Conservation (phyloP, 1,284 basidiomycete species). For the Tetrapyrgos nigripes region DNA sequence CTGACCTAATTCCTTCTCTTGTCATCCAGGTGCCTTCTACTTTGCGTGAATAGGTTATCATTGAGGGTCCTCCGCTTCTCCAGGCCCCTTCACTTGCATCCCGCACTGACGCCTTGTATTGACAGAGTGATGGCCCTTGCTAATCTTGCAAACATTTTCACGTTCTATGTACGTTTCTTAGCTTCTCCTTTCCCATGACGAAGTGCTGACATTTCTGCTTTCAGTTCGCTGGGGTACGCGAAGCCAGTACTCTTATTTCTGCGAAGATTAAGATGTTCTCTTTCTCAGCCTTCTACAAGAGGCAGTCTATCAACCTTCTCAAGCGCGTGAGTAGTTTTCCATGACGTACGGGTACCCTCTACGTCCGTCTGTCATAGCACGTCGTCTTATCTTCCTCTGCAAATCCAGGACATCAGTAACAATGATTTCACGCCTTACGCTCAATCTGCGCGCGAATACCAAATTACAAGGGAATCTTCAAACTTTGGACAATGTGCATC, state of each 20-base stretch:
- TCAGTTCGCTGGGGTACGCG: neutral
- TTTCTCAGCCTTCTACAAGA: neutral
- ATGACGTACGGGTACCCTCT: neutral
- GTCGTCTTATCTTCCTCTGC: too few relatives aligned
- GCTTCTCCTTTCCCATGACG: neutral
- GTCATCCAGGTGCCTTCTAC: conserved; percentile 11
- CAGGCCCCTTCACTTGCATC: neutral
- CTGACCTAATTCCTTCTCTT: neutral
- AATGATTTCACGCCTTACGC: conserved; percentile 4
- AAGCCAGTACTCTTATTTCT: neutral
- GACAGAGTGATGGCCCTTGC: conserved; percentile 22
- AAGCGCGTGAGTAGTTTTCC: neutral
- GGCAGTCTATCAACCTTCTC: neutral
- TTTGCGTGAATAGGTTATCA: conserved; percentile 11
- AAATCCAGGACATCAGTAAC: conserved; percentile 10
- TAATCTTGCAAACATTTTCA: conserved; percentile 24
- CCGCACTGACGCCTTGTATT: too few relatives aligned
- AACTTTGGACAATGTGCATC: too few relatives aligned
- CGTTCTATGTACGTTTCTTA: conserved; percentile 19
- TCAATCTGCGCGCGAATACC: conserved; percentile 6
- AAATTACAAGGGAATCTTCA: too few relatives aligned
- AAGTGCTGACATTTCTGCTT: neutral
- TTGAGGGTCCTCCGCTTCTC: neutral
- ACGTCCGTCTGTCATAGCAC: neutral
- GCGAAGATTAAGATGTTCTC: neutral